Evolutionary conservation across 108 stramenopile species (phyloP).

Genomic region (Mediolabrus comicus): DNA sequence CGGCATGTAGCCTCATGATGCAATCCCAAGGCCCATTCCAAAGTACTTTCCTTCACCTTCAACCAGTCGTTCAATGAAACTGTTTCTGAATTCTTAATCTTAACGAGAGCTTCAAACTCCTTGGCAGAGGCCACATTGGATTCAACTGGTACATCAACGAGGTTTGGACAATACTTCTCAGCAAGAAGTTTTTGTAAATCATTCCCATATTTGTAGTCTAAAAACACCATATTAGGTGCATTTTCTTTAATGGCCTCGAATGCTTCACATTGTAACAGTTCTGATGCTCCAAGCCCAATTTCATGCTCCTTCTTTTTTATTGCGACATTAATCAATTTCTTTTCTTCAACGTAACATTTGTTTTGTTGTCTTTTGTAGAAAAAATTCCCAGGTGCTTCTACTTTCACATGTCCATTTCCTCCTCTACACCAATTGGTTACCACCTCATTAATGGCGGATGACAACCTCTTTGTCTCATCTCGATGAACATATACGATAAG

Average conservation of each 20-base stretch:
- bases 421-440: not conserved
- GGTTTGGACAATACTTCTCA: conserved; percentile 9
- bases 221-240: conserved; percentile 16
- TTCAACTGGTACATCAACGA: conserved; percentile 1
- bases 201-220: conserved; percentile 14
- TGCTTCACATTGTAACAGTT: conserved; percentile 9
- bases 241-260: conserved; percentile 16
- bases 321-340: not conserved
- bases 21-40: not conserved
- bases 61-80: not conserved
- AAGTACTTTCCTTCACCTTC: not conserved
- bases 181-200: conserved; percentile 6
- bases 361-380: not conserved
- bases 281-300: not conserved
- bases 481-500: conserved; percentile 20
- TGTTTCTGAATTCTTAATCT: too few relatives aligned
- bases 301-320: not conserved
- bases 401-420: not conserved
- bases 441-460: conserved; percentile 8
- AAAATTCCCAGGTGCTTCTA: not conserved
- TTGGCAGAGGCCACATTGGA: not conserved
- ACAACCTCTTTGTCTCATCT: conserved; percentile 10
- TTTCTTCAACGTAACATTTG: not conserved
- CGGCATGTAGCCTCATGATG: not conserved
- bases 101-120: not conserved